Evolutionary conservation across 192 early-diverging fungal species (phyloP).

Genomic region (Coemansia sp.): DNA sequence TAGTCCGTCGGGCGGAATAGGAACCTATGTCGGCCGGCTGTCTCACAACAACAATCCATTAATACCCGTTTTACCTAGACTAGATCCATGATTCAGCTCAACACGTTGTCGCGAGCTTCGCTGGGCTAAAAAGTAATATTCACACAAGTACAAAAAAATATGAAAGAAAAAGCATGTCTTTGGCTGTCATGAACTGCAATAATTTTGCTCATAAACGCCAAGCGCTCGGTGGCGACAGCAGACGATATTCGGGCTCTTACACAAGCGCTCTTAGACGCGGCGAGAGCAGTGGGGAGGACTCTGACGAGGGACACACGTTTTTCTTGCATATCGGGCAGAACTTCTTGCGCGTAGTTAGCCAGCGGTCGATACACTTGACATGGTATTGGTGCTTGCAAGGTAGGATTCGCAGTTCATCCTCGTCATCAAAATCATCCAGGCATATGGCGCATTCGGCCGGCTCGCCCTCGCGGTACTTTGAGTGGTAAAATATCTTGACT

Average conservation of each 20-base stretch:
- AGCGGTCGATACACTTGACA: constrained; percentile 85
- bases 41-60: constrained; percentile 52
- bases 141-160: constrained; percentile 6
- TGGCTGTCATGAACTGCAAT: neutral
- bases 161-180: neutral
- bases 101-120: neutral
- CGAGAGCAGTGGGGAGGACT: constrained; percentile 46
- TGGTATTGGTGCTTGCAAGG: constrained; percentile 93
- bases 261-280: constrained; percentile 45
- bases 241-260: constrained; percentile 10
- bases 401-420: constrained; percentile 76
- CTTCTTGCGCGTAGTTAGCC: constrained; percentile 84
- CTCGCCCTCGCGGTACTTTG: constrained; percentile 72
- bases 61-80: constrained; percentile 51
- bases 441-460: constrained; percentile 90
- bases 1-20: constrained; percentile 42
- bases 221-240: neutral
- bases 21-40: constrained; percentile 49
- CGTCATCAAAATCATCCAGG: constrained; percentile 86
- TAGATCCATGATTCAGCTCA: constrained; percentile 12
- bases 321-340: constrained; percentile 86
- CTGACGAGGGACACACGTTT: constrained; percentile 40
- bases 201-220: neutral
- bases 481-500: constrained; percentile 63
- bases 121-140: constrained; percentile 19